Evolutionary conservation across 257 asterid species (phyloP), one percentile per base, ranked within the genome.

Genomic region (Thymus mandschuricus): DNA sequence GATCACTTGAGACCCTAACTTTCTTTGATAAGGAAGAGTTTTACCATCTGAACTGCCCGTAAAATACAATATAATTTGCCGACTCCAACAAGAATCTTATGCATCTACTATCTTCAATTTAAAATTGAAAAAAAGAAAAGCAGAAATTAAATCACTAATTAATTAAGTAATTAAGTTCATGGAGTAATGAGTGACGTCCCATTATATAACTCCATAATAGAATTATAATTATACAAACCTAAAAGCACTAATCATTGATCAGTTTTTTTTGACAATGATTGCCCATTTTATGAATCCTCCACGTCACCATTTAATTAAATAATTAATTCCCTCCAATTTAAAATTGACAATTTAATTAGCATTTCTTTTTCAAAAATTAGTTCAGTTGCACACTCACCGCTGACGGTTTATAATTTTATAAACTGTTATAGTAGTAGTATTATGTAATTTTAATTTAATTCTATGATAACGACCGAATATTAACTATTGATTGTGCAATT

Each of bases 191-290:
- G 21, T 21, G 21, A 21, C 21, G 21, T 21, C 21, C 21, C 21
- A 21, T 21, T 21, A 21, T 21, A 21, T 21, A 21, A 21, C 21
- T 21, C 21, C 21, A 21, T 21, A 21, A 21, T 21, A 21, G 21
- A 21, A 21, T 21, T 21, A 21, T 21, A 21, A 35, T 58, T 63
- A 29, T 63, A 29, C 29, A 68, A 70, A 38, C 54, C 60, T 44
- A 72, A 66, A 66, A 44, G 21, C 69, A 70, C 29, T 69, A 79
- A 77, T 79, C 71, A 74, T 80, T 67, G 40, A 74, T 63, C 75
- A 68, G 28, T 79, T 69, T 46, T 21, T 21, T 21, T 66, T 28
- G 63, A 76, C 79, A 81, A 87, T 85, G 88, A 82, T 84, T 81
- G 81, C 80, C 64, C 70, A 63, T 56, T 69, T 62, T 76, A 61